phyloP scores from a whole-genome alignment of 345 rosid species.

The Murraya koenigii region DNA sequence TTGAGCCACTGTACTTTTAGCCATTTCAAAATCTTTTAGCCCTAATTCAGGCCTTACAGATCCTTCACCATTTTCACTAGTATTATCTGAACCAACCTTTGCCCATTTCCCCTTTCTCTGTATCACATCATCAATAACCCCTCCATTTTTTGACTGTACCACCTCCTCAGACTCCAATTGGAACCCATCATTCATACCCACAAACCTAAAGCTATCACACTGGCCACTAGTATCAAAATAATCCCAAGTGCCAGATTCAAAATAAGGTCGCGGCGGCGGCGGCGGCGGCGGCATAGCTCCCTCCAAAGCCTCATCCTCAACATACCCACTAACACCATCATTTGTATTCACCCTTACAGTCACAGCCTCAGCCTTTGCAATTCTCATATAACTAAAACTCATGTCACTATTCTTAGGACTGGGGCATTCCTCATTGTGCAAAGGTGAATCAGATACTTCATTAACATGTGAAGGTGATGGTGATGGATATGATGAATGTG shows the following conservation, averaged over 20 bases:
- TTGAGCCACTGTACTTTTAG: constrained; percentile 7
- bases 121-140: constrained; percentile 11
- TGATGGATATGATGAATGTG: constrained; percentile 69
- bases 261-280: constrained; percentile 61
- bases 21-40: constrained; percentile 19
- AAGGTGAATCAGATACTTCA: constrained; percentile 61
- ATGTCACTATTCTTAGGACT: constrained; percentile 21
- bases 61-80: constrained; percentile 23
- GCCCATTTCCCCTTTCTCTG: constrained; percentile 25
- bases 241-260: constrained; percentile 68
- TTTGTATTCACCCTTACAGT: constrained; percentile 55
- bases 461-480: constrained; percentile 58
- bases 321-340: constrained; percentile 22
- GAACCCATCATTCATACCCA: constrained; percentile 32
- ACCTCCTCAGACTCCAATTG: constrained; percentile 41
- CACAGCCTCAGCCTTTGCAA: constrained; percentile 37
- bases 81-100: constrained; percentile 17
- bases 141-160: constrained; percentile 27
- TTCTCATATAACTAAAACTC: constrained; percentile 54
- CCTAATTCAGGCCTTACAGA: constrained; percentile 13
- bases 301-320: constrained; percentile 41
- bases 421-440: constrained; percentile 37
- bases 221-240: constrained; percentile 69
- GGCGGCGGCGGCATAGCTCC: constrained; percentile 52
- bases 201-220: constrained; percentile 61